These are phyloP conservation scores for Puccinia triticina DNA, from an alignment of 1,284 basidiomycete species.

Conservation along the genomic window DNA sequence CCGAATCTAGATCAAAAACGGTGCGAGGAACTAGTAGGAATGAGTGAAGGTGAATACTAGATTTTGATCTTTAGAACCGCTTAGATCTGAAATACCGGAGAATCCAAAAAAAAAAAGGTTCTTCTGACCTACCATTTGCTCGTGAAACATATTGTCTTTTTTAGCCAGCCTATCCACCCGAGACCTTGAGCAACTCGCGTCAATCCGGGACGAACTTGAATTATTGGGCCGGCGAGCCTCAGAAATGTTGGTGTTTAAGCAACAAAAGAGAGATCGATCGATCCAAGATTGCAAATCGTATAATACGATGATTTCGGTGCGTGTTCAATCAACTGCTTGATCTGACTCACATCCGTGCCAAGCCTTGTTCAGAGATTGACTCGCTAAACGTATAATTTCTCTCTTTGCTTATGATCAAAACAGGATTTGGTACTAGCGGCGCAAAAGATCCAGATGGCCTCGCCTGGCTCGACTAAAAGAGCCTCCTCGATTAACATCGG, in stretches of 20 bases:
- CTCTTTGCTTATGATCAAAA: not conserved
- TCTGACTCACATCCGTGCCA: not conserved
- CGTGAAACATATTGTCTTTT: not conserved
- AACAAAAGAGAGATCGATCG: slow-evolving; percentile 30
- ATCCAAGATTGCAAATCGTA: slow-evolving; percentile 46
- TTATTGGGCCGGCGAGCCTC: slow-evolving; percentile 13
- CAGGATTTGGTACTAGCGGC: slow-evolving; percentile 48
- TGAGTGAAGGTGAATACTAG: slow-evolving; percentile 30
- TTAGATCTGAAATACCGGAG: not conserved
- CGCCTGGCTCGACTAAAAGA: slow-evolving; percentile 34
- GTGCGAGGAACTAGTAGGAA: slow-evolving; percentile 30
- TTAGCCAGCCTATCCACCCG: slow-evolving; percentile 14
- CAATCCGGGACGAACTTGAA: slow-evolving; percentile 34
- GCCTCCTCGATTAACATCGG: slow-evolving; percentile 42
- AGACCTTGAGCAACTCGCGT: slow-evolving; percentile 14
- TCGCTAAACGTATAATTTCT: not conserved
- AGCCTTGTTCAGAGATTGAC: not conserved
- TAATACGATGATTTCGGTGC: slow-evolving; percentile 49
- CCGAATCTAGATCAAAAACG: slow-evolving; percentile 30
- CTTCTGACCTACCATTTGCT: not conserved
- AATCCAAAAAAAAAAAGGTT: not conserved
- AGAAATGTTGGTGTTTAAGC: slow-evolving; percentile 13
- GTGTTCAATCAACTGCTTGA: not conserved
- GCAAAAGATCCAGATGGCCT: slow-evolving; percentile 43
- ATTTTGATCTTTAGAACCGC: not conserved